Evolutionary conservation across 768 basidiomycete genomes (phyloP).

Genomic region (Tylopilus plumbeoviolaceoides): DNA sequence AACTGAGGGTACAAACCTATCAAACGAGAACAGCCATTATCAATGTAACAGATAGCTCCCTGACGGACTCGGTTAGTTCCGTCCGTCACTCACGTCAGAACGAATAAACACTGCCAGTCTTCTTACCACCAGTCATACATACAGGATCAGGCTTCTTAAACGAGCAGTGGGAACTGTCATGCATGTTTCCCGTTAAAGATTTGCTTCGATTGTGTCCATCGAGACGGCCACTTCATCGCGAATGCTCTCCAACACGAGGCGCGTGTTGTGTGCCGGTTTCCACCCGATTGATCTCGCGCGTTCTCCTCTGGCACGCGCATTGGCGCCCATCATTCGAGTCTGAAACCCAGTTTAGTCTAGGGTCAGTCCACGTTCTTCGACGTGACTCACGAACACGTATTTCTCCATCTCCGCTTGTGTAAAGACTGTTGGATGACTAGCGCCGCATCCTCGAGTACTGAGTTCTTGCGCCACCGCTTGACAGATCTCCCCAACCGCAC

Average conservation of each 20-base stretch:
- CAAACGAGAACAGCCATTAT: neutral
- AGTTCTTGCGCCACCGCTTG: slow-evolving; percentile 36
- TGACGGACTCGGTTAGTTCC: slow-evolving; percentile 4
- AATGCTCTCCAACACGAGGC: slow-evolving; percentile 41
- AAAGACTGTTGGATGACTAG: slow-evolving; percentile 39
- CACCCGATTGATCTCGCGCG: slow-evolving; percentile 19
- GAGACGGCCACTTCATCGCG: slow-evolving; percentile 35
- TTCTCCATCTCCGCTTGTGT: slow-evolving; percentile 22
- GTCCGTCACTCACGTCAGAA: slow-evolving; percentile 6
- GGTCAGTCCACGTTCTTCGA: neutral
- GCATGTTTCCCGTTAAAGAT: neutral
- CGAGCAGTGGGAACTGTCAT: neutral
- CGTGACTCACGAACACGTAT: slow-evolving; percentile 16
- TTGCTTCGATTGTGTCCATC: neutral
- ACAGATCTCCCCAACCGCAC: slow-evolving; percentile 40
- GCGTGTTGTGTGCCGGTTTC: slow-evolving; percentile 30
- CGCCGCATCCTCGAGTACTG: slow-evolving; percentile 22
- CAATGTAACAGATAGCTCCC: neutral
- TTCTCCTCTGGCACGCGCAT: slow-evolving; percentile 20
- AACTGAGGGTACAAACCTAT: neutral
- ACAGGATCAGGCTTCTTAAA: neutral
- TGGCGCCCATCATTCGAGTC: slow-evolving; percentile 15
- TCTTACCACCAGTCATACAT: neutral
- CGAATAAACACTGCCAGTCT: neutral
- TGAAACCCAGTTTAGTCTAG: neutral